Base-by-base conservation (phyloP, 2,329 filamentous ascomycete genomes). In the Alternaria triticina region DNA sequence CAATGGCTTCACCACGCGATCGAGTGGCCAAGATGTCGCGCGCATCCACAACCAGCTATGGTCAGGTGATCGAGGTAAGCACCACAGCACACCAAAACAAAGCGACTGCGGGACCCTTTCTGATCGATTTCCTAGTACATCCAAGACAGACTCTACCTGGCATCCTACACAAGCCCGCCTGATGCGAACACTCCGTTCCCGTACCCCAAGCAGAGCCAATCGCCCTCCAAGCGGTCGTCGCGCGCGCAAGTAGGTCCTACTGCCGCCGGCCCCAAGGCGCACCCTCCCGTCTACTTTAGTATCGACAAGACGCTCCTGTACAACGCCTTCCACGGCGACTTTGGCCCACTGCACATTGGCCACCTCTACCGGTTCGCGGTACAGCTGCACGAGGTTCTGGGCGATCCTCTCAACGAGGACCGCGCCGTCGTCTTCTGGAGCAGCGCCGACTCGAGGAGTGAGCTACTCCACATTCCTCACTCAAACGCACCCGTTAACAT, bases 291-390 rank as follows among this genome's bases (percentile, higher is more conserved):
- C 78, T 99, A 98, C 83, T 99, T 99, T 82, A 95, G 93, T 54
- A 90, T 98, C 70, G 96, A 99, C 78, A 93, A 97, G 77, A 91
- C 86, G 44, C 89, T 99, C 47, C 87, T 97, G 50, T 99, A 99
- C 86, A 99, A 99, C 81, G 94, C 95, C 30, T 99, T 99, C 82
- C 94, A 98, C 82, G 94, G 96, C 75, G 96, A 99, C 83, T 99
- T 99, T 80, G 96, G 96, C 74, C 96, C 96, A 75, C 86, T 99
- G 63, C 96, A 99, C 84, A 97, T 99, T 71, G 96, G 96, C 25
- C 96, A 99, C 80, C 85, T 99, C 44, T 99, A 98, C 85, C 89
- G 96, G 67, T 99, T 98, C 80, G 95, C 96, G 5, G 92, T 98
- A 57, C 91, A 95, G 74, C 93, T 99, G 78, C 96, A 99, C 78